Conservation (phyloP, 805 yeast genomes). For the Pichia manshurica region DNA sequence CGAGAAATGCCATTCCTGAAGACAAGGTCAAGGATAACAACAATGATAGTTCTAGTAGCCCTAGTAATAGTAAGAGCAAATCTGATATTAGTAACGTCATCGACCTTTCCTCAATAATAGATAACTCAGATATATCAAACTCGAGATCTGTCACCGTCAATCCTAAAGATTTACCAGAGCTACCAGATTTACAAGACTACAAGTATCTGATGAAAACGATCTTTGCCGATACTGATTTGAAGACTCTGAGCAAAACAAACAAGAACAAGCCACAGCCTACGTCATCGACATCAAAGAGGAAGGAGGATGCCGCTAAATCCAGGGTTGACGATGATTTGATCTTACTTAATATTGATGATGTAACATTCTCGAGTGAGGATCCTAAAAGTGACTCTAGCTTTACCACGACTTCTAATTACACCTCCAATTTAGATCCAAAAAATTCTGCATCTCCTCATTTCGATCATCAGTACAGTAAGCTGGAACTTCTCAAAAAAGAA, state of each 20-base stretch:
- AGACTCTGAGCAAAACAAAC: not conserved
- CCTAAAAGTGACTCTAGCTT: not conserved
- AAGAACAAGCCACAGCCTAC: not conserved
- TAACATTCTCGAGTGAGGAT: not conserved
- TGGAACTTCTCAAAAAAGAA: slow-evolving; percentile 21
- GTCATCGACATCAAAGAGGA: not conserved
- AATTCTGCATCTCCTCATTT: not conserved
- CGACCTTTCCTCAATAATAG: not conserved
- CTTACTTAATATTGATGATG: slow-evolving; percentile 6
- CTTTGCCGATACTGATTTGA: slow-evolving; percentile 17
- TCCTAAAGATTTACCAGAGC: slow-evolving; percentile 22
- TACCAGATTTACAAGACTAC: slow-evolving; percentile 28
- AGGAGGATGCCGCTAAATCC: not conserved
- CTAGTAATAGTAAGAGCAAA: not conserved
- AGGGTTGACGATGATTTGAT: slow-evolving; percentile 4
- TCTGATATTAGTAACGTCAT: not conserved
- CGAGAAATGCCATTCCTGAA: not conserved
- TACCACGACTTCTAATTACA: not conserved
- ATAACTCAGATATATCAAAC: slow-evolving; percentile 7
- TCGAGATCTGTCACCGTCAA: slow-evolving; percentile 15
- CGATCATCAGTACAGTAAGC: slow-evolving; percentile 15
- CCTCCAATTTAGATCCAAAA: slow-evolving; percentile 25
- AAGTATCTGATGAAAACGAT: slow-evolving; percentile 29
- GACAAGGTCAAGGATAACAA: not conserved
- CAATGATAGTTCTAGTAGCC: not conserved